Evolutionary conservation across 2,329 filamentous ascomycete genomes (phyloP).

Genomic region (Neofusicoccum sp.): DNA sequence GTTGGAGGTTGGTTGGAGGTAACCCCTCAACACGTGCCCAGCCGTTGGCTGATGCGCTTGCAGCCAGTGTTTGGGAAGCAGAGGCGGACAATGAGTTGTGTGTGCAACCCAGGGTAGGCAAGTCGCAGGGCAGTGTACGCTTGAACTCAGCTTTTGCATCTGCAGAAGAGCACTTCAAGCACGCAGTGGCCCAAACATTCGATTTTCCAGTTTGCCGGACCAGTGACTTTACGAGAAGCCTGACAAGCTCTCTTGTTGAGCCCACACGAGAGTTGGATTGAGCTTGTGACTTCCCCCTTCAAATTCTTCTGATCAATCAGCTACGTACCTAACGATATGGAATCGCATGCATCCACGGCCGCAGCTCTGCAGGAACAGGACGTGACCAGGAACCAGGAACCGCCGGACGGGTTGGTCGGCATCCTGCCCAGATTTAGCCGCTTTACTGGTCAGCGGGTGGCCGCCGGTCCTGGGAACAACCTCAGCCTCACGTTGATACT

Average conservation of each 20-base stretch:
- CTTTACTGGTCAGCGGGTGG: background rate
- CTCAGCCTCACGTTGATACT: background rate
- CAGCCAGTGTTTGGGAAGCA: background rate
- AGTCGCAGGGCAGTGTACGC: background rate
- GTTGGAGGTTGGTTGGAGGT: constrained; percentile 1
- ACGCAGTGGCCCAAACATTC: background rate
- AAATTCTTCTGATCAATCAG: background rate
- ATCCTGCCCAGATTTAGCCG: background rate
- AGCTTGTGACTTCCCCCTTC: background rate
- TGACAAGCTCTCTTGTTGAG: background rate
- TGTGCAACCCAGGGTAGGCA: background rate
- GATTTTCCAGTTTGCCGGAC: background rate
- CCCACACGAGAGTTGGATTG: background rate
- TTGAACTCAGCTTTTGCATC: background rate
- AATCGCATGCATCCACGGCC: background rate
- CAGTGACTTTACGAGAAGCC: background rate
- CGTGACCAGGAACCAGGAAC: background rate
- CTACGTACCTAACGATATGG: background rate
- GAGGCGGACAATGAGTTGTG: background rate
- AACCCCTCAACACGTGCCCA: background rate
- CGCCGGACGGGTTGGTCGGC: background rate
- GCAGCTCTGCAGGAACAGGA: background rate
- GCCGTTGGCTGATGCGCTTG: background rate
- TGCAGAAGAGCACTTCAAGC: background rate
- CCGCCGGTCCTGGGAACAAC: background rate